Evolutionary conservation across 176 grass and related monocot genomes (phyloP).

Genomic region (Ensete ventricosum): DNA sequence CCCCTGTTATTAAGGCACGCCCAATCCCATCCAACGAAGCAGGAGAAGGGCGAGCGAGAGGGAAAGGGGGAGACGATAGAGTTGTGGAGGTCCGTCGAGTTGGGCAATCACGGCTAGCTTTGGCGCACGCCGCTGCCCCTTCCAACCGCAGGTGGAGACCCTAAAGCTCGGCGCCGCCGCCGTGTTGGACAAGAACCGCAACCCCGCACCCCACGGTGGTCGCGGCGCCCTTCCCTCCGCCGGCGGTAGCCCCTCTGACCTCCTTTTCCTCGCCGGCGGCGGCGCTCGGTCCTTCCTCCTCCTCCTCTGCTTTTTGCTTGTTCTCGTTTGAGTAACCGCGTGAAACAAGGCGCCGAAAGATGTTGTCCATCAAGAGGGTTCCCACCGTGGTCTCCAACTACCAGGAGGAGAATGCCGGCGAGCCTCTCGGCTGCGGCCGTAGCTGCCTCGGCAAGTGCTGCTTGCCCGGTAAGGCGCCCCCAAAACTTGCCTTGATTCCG

Average conservation of each 20-base stretch:
- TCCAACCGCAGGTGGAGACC: constrained; percentile 44
- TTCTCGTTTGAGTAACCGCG: background rate
- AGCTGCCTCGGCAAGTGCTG: constrained; percentile 93
- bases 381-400: constrained; percentile 90
- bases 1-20: too few relatives aligned
- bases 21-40: background rate
- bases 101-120: constrained; percentile 87
- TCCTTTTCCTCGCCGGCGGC: constrained; percentile 96
- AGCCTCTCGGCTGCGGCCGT: constrained; percentile 37
- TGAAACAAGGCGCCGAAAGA: background rate
- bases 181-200: constrained; percentile 8
- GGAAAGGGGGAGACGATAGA: background rate
- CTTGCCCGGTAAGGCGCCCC: constrained; percentile 45
- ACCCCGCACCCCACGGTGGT: constrained; percentile 76
- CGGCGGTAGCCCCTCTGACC: constrained; percentile 87
- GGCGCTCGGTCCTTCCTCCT: constrained; percentile 22
- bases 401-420: constrained; percentile 54
- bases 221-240: constrained; percentile 87
- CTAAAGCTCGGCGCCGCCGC: background rate
- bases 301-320: background rate
- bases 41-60: background rate
- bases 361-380: constrained; percentile 75
- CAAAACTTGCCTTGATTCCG: background rate
- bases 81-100: constrained; percentile 16
- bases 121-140: constrained; percentile 21